Conservation (phyloP, 1,284 basidiomycete genomes). For the Neonothopanus nambi region DNA sequence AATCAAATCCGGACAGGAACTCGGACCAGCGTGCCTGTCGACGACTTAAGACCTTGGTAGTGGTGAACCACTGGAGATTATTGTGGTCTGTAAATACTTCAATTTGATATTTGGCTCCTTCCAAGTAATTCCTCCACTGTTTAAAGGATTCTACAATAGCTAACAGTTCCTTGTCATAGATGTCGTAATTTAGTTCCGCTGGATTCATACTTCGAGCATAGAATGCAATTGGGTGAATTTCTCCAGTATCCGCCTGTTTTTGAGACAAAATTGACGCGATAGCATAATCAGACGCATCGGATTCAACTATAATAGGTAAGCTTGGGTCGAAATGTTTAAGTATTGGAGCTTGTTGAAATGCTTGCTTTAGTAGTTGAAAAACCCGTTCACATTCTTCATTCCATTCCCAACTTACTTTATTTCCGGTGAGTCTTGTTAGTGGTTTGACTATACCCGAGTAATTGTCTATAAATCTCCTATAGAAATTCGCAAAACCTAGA, state of each 20-base stretch:
- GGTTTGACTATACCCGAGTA: constrained; percentile 30
- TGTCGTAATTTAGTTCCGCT: constrained; percentile 8
- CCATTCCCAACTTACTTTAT: constrained; percentile 20
- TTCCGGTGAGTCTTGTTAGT: constrained; percentile 21
- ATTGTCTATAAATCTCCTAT: constrained; percentile 32
- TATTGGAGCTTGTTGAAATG: constrained; percentile 22
- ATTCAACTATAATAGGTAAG: constrained; percentile 26
- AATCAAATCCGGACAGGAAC: too few relatives aligned
- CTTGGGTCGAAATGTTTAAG: constrained; percentile 21
- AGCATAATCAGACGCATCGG: constrained; percentile 30
- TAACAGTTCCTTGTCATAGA: constrained; percentile 12
- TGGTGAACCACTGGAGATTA: too few relatives aligned
- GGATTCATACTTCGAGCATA: constrained; percentile 23
- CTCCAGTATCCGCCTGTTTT: constrained; percentile 20
- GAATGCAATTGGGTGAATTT: constrained; percentile 31
- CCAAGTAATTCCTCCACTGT: constrained; percentile 32
- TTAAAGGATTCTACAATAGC: constrained; percentile 6
- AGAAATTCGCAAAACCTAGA: constrained; percentile 38
- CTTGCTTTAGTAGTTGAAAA: constrained; percentile 26
- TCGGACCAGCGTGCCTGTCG: too few relatives aligned
- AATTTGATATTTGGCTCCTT: constrained; percentile 20
- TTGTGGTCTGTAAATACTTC: constrained; percentile 26
- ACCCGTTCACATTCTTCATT: constrained; percentile 14
- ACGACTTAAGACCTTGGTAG: too few relatives aligned
- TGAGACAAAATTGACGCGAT: constrained; percentile 31